Evolutionary conservation across 2,329 filamentous ascomycete genomes (phyloP).

Genomic region (Rhynchosporium graminicola): DNA sequence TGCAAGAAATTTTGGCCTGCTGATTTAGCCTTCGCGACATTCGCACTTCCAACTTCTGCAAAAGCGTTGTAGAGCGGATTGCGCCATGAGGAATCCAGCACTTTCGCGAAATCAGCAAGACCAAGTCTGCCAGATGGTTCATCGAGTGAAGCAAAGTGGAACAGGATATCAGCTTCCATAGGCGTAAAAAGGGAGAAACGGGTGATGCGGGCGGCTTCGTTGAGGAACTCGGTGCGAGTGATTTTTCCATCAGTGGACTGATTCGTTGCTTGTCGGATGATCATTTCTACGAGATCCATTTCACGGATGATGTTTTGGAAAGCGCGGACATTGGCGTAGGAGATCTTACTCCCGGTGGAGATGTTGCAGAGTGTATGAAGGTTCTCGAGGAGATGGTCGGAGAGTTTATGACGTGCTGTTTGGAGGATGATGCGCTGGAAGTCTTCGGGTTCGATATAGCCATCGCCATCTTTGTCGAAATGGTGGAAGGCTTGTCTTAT

Average conservation of each 20-base stretch:
- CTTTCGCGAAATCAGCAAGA: conserved; percentile 86
- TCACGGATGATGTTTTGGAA: conserved; percentile 98
- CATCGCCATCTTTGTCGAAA: conserved; percentile 88
- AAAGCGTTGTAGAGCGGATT: conserved; percentile 47
- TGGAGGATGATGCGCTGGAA: conserved; percentile 96
- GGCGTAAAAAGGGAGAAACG: conserved; percentile 96
- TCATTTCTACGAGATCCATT: conserved; percentile 95
- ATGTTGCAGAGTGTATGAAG: conserved; percentile 94
- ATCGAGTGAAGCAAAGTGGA: conserved; percentile 95
- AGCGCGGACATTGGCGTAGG: conserved; percentile 93
- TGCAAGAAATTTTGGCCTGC: conserved; percentile 60
- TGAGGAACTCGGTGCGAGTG: conserved; percentile 88
- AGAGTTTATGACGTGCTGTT: conserved; percentile 93
- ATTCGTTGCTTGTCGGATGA: conserved; percentile 81
- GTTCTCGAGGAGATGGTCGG: conserved; percentile 90
- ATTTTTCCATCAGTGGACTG: conserved; percentile 91
- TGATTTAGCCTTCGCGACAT: conserved; percentile 52
- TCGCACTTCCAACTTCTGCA: conserved; percentile 44
- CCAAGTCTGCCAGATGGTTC: conserved; percentile 83
- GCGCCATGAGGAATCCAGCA: conserved; percentile 91
- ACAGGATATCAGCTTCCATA: conserved; percentile 98
- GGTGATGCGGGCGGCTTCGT: conserved; percentile 87
- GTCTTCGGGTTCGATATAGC: conserved; percentile 92
- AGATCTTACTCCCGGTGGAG: conserved; percentile 86
- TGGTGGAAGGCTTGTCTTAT: conserved; percentile 92